Conservation (phyloP, 139 green algal genomes). For the Auxenochlorella pyrenoidosa region DNA sequence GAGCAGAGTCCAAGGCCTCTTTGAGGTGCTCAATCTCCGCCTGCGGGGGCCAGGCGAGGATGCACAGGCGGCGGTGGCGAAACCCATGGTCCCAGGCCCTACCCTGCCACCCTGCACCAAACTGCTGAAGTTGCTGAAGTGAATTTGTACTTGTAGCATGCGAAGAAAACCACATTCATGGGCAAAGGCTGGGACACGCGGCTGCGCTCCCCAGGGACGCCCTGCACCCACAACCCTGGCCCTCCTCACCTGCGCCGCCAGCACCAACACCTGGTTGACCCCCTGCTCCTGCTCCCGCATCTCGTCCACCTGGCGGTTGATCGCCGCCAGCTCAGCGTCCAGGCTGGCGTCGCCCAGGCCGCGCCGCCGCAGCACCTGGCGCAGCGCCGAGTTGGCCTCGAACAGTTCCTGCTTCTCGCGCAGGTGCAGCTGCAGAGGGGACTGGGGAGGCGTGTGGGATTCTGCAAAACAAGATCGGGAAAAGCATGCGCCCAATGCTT, state of each 20-base stretch:
- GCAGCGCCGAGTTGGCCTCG: conserved; percentile 41
- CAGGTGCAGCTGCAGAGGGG: conserved; percentile 42
- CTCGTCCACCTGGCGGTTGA: conserved; percentile 24
- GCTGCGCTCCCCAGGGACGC: no score
- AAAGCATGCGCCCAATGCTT: no score
- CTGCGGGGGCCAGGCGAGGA: no score
- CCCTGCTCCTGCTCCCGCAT: conserved; percentile 35
- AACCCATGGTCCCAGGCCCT: no score
- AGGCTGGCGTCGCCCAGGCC: background rate
- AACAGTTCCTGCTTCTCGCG: conserved; percentile 52
- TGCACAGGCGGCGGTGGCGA: no score
- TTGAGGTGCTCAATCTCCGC: conserved; percentile 33
- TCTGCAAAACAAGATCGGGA: no score
- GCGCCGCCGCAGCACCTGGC: conserved; percentile 34
- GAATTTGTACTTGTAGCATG: no score
- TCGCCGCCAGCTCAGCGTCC: conserved; percentile 9
- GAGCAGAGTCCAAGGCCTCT: conserved; percentile 12
- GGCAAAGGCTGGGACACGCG: no score
- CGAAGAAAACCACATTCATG: no score
- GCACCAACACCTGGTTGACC: conserved; percentile 33
- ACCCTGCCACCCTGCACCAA: no score
- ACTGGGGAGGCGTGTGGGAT: background rate
- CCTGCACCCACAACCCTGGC: background rate
- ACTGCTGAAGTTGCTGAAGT: no score
- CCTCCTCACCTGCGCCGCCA: conserved; percentile 14